phyloP scores from a whole-genome alignment of 2,329 filamentous ascomycete species.

The Thermochaetoides dissita region DNA sequence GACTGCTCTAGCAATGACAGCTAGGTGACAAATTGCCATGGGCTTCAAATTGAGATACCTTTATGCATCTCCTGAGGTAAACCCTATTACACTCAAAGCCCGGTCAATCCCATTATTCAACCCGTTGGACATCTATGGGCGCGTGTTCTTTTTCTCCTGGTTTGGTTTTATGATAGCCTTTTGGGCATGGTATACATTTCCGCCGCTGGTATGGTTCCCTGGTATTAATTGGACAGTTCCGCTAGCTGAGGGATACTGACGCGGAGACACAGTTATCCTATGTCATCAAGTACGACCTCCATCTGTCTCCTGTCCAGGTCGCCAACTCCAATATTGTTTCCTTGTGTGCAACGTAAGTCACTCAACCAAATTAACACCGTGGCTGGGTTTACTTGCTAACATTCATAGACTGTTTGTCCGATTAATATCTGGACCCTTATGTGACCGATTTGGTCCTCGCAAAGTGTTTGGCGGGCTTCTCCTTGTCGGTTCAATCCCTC shows the following conservation, averaged over 20 bases:
- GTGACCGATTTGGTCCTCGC: constrained; percentile 71
- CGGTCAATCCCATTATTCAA: constrained; percentile 68
- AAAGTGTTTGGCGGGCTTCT: constrained; percentile 65
- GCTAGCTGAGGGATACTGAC: too few relatives aligned
- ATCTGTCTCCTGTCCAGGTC: constrained; percentile 55
- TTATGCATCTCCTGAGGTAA: constrained; percentile 54
- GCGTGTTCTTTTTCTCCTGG: constrained; percentile 85
- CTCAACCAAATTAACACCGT: neutral
- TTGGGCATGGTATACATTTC: constrained; percentile 87
- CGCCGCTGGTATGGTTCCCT: constrained; percentile 51
- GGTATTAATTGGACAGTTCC: too few relatives aligned
- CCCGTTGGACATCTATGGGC: constrained; percentile 62
- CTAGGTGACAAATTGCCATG: constrained; percentile 11
- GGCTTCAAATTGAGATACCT: constrained; percentile 24
- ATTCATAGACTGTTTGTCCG: constrained; percentile 52
- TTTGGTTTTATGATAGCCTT: constrained; percentile 78
- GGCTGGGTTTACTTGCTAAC: neutral
- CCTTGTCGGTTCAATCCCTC: constrained; percentile 65
- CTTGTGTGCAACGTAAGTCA: constrained; percentile 49
- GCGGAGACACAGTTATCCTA: constrained; percentile 39
- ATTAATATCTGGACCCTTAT: constrained; percentile 65
- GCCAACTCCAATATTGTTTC: constrained; percentile 87
- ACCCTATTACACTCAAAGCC: constrained; percentile 74
- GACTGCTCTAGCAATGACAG: neutral
- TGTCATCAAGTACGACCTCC: constrained; percentile 67